These are phyloP conservation scores for Endocalyx cinctus DNA, from an alignment of 2,329 filamentous ascomycete species.

Conservation along the genomic window DNA sequence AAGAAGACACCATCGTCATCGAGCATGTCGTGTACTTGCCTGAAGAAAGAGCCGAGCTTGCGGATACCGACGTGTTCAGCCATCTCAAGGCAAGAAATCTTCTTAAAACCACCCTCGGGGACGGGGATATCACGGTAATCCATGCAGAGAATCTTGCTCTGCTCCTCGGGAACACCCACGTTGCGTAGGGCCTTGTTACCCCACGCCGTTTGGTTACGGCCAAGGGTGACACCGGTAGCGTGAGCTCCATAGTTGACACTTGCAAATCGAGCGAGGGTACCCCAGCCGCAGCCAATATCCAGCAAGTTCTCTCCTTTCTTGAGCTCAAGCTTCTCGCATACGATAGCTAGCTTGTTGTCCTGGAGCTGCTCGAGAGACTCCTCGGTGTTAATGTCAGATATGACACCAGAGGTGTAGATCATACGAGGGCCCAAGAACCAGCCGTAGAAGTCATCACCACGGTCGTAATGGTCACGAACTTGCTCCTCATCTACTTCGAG, in stretches of 20 bases:
- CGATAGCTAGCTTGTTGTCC: slow-evolving; percentile 93
- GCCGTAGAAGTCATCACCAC: slow-evolving; percentile 95
- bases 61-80: slow-evolving; percentile 96
- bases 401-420: slow-evolving; percentile 96
- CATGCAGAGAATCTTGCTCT: slow-evolving; percentile 90
- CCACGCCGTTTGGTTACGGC: slow-evolving; percentile 94
- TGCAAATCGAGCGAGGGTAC: slow-evolving; percentile 89
- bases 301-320: slow-evolving; percentile 78
- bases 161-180: slow-evolving; percentile 75
- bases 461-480: slow-evolving; percentile 95
- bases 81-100: slow-evolving; percentile 98
- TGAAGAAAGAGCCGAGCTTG: slow-evolving; percentile 75
- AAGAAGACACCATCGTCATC: slow-evolving; percentile 96
- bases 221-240: slow-evolving; percentile 87
- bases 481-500: slow-evolving; percentile 77
- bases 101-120: slow-evolving; percentile 75
- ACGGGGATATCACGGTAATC: slow-evolving; percentile 94
- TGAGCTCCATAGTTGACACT: slow-evolving; percentile 85
- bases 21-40: slow-evolving; percentile 90
- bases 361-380: slow-evolving; percentile 92
- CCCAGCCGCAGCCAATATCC: slow-evolving; percentile 97
- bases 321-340: slow-evolving; percentile 92
- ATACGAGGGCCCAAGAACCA: slow-evolving; percentile 98
- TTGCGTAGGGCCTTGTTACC: slow-evolving; percentile 85
- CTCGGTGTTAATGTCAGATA: slow-evolving; percentile 80